Percentiles rank a stretch among this genome's conserved stretches.
Conservation (phyloP, 768 basidiomycete genomes). For the Tubosaeta sp. region DNA sequence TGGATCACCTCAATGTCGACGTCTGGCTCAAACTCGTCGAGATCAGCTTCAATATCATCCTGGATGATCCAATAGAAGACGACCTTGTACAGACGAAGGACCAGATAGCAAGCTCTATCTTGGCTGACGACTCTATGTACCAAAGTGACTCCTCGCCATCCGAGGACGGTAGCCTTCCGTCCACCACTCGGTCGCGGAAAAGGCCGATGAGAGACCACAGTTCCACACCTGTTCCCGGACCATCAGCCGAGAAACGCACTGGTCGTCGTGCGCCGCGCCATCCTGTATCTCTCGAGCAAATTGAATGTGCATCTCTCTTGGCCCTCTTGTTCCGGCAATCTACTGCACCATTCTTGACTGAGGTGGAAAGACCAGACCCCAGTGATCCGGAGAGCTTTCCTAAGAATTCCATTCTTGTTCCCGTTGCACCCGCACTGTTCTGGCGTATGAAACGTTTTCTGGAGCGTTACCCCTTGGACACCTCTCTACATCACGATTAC, state of each 20-base stretch:
- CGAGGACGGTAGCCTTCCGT: conserved; percentile 31
- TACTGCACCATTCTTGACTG: conserved; percentile 52
- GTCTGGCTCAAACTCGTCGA: conserved; percentile 68
- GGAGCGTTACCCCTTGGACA: conserved; percentile 61
- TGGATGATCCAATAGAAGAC: conserved; percentile 51
- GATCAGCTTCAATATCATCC: conserved; percentile 71
- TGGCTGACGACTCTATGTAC: conserved; percentile 28
- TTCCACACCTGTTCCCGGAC: conserved; percentile 17
- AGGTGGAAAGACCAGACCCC: conserved; percentile 26
- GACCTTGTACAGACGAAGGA: conserved; percentile 24
- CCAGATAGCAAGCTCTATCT: conserved; percentile 15
- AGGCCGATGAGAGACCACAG: conserved; percentile 21
- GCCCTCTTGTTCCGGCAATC: conserved; percentile 55
- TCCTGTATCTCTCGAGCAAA: conserved; percentile 52
- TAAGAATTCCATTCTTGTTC: conserved; percentile 20
- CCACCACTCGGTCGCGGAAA: conserved; percentile 24
- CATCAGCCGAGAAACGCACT: conserved; percentile 15
- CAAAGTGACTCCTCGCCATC: conserved; percentile 30
- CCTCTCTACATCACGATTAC: conserved; percentile 74
- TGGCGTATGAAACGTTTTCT: conserved; percentile 60
- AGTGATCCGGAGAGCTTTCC: conserved; percentile 28
- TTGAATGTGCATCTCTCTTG: conserved; percentile 68
- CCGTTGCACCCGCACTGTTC: conserved; percentile 47
- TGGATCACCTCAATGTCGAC: conserved; percentile 64
- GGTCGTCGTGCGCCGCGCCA: conserved; percentile 22